phyloP scores from a whole-genome alignment of 768 basidiomycete genomes.

The Naganishia randhawae region DNA sequence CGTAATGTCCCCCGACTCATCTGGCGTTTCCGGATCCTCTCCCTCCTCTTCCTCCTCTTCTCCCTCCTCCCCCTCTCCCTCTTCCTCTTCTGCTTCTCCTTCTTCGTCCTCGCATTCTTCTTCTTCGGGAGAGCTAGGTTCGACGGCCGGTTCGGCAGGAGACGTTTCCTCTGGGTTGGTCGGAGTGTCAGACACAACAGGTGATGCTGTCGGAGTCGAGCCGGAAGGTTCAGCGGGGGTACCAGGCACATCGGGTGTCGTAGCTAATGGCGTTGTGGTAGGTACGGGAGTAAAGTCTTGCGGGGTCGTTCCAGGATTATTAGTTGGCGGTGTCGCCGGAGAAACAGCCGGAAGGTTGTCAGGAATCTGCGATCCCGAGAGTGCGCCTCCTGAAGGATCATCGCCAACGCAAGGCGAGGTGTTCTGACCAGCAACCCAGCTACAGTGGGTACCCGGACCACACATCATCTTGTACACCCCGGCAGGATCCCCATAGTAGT shows the following conservation, averaged over 20 bases:
- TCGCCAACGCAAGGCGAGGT: background rate
- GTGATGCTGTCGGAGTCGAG: background rate
- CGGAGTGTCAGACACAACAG: background rate
- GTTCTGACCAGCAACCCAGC: background rate
- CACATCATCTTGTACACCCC: background rate
- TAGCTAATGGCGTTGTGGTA: no score
- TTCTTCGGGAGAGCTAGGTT: background rate
- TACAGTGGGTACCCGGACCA: background rate
- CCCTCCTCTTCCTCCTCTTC: background rate
- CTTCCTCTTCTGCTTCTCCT: background rate
- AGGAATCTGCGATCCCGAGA: background rate
- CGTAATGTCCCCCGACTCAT: no score
- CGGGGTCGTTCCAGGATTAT: no score
- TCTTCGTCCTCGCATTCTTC: background rate
- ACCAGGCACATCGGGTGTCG: no score
- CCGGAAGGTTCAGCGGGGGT: no score
- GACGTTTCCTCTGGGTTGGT: background rate
- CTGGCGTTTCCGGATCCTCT: no score
- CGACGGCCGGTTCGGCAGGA: background rate
- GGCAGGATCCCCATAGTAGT: no score
- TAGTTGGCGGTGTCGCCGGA: background rate
- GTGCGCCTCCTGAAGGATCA: background rate
- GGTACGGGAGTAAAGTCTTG: no score
- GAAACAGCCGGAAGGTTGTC: background rate
- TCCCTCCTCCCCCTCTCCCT: no score